Evolutionary conservation across 2,329 filamentous ascomycete species (phyloP).

Genomic region (Cordyceps cicadae): DNA sequence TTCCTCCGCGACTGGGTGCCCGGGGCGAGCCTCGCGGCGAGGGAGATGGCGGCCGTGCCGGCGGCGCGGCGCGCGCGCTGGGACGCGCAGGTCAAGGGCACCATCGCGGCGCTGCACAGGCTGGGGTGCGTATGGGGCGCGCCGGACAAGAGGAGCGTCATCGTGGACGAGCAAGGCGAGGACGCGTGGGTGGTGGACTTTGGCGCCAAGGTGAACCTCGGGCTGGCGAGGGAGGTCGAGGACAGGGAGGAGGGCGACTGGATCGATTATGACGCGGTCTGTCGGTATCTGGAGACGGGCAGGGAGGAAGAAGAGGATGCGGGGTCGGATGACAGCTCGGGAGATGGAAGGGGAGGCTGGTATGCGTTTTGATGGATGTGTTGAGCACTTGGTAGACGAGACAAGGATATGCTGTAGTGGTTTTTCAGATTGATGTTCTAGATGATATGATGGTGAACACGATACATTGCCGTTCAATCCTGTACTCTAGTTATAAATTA

Average conservation of each 20-base stretch:
- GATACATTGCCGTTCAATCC: too few relatives aligned
- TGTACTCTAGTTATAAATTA: too few relatives aligned
- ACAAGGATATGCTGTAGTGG: neutral
- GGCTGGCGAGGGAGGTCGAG: neutral
- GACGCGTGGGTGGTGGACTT: constrained; percentile 4
- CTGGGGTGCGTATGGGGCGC: constrained; percentile 4
- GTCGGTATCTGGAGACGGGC: neutral
- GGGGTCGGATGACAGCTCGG: neutral
- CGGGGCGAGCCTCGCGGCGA: neutral
- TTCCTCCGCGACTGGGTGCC: constrained; percentile 11
- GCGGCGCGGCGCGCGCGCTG: neutral
- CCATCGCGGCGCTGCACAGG: neutral
- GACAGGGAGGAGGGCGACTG: constrained; percentile 4
- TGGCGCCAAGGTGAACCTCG: constrained; percentile 1
- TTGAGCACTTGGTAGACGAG: neutral
- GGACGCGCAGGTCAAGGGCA: neutral
- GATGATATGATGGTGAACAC: too few relatives aligned
- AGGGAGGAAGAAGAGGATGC: neutral
- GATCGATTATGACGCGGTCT: neutral
- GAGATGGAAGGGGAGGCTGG: neutral
- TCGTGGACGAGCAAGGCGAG: constrained; percentile 1
- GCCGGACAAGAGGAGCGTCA: neutral
- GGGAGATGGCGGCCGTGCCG: neutral
- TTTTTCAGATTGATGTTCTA: too few relatives aligned
- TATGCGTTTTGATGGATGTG: neutral